Base-by-base conservation (phyloP, 192 early-diverging fungal genomes). In the Phlyctochytrium arcticum region DNA sequence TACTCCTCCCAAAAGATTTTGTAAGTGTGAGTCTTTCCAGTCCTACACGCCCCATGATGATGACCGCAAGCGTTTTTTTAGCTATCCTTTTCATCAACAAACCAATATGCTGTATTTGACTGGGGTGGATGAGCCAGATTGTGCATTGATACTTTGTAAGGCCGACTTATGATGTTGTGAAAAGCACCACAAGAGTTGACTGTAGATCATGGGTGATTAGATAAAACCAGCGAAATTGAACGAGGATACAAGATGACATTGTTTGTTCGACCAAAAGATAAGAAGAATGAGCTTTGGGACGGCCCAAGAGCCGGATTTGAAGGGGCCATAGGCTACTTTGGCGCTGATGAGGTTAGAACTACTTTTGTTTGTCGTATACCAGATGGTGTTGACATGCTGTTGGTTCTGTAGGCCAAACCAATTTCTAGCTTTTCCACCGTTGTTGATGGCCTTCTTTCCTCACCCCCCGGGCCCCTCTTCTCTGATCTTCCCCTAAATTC, bases 71-170 rank as follows among this genome's bases (percentile, higher is more conserved):
- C 3, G 3, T 30, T 26, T 5, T 5, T 61, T 12, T 68, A 87
- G 86, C 57, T 92, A 98, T 68, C 87, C 85, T 24, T 98, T 94
- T 70, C 90, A 94, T 62, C 96, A 98, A 67, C 81, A 91, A 60
- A 92, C 94, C 6, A 89, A 98, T 61, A 86, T 96, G 67, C 86
- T 84, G 62, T 98, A 98, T 57, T 75, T 98, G 34, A 79, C 82
- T 50, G 94, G 96, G 34, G 90, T 94, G 67, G 91, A 96, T 71
- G 93, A 98, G 67, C 94, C 94, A 1, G 91, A 96, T 64, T 81
- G 88, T 7, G 89, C 65, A 5, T 36, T 73, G 39, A 36, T 73
- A 8, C 29, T 77, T 12, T 67, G 75, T 77, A 66, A 30, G 47
- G 17, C n/a, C 6, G 29, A 4, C 15, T 27, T 27, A 5, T 8